A percentile compares a stretch with the other conserved stretches of the same genome.
phyloP scores from a whole-genome alignment of 805 yeast species.

The Myxozyma nipponensis region DNA sequence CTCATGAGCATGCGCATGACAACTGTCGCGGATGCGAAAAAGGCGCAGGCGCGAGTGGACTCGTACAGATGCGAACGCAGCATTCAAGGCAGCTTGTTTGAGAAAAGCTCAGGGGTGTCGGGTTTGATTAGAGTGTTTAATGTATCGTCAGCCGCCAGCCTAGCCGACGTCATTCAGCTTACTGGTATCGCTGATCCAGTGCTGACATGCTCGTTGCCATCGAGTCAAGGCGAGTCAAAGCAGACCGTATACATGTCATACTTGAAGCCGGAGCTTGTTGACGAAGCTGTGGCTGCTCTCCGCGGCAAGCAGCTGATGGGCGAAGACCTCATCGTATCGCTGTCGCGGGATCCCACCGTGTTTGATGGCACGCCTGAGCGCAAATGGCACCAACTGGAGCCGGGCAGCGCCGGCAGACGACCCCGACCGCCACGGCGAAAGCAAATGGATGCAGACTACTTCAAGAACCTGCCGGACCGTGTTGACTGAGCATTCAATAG shows the following conservation, averaged over 20 bases:
- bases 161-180: not conserved
- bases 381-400: no score
- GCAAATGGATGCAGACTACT: no score
- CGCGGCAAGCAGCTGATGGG: not conserved
- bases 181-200: not conserved
- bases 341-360: no score
- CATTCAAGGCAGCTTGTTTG: not conserved
- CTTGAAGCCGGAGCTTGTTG: not conserved
- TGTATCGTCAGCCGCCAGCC: not conserved
- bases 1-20: not conserved
- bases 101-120: not conserved
- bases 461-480: no score
- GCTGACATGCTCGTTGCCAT: not conserved
- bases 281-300: not conserved
- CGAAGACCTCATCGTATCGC: not conserved
- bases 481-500: no score
- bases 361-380: no score
- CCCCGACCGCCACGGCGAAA: no score
- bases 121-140: not conserved
- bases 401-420: no score
- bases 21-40: not conserved
- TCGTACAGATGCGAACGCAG: not conserved
- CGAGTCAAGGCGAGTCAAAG: not conserved
- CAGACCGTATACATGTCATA: not conserved
- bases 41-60: not conserved